Evolutionary conservation across 148 eudicot species (phyloP).

Genomic region (Silene latifolia): DNA sequence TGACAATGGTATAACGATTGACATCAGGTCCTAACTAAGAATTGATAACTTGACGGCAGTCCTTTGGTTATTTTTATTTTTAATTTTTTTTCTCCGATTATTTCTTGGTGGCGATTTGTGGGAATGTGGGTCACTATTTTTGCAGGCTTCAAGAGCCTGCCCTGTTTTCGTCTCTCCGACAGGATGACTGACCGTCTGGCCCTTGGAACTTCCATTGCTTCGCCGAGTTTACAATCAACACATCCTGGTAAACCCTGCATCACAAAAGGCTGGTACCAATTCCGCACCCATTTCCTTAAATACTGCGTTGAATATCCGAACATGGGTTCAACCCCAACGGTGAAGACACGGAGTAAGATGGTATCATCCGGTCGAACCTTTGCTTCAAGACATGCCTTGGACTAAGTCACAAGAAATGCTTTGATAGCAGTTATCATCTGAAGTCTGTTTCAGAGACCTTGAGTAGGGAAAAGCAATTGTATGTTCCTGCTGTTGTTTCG

Average conservation of each 20-base stretch:
- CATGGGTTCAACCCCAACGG: no score
- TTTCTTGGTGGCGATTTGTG: conserved; percentile 28
- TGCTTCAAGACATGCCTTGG: conserved; percentile 16
- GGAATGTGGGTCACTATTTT: conserved; percentile 35
- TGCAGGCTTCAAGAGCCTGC: conserved; percentile 56
- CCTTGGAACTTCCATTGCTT: conserved; percentile 19
- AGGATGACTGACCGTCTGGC: conserved; percentile 12
- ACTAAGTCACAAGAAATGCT: conserved; percentile 4
- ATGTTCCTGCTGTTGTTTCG: conserved; percentile 21
- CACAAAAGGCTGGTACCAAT: no score
- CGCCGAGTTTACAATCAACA: conserved; percentile 26
- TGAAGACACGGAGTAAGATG: no score
- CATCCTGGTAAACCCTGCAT: conserved; percentile 15
- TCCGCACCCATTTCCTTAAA: no score
- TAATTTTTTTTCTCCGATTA: conserved; percentile 19
- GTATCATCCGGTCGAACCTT: conserved; percentile 1
- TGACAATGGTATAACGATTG: no score
- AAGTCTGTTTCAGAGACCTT: conserved; percentile 1
- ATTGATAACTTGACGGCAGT: no score
- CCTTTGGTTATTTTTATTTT: no score
- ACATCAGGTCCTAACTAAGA: no score
- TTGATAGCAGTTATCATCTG: no score
- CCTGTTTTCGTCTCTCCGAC: conserved; percentile 26
- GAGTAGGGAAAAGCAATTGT: conserved; percentile 10
- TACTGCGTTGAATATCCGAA: no score